Conservation (phyloP, 768 basidiomycete genomes). For the Cubamyces sp. region DNA sequence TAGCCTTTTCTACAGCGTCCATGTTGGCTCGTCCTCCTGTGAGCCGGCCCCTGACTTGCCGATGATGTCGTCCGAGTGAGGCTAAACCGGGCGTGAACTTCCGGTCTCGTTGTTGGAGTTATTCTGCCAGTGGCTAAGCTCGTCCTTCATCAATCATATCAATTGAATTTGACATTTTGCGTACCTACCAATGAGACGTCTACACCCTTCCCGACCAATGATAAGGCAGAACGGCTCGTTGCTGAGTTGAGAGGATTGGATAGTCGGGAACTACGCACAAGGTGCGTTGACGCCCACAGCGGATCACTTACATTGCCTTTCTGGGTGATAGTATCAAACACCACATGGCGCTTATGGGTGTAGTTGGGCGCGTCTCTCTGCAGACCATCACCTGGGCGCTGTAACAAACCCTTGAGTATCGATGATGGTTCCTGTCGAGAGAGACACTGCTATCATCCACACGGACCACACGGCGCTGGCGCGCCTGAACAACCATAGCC, state of each 20-base stretch:
- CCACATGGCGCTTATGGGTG: conserved; percentile 6
- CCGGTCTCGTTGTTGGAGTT: no score
- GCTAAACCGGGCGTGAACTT: no score
- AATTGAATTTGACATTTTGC: no score
- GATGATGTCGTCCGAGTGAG: no score
- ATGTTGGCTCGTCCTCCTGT: conserved; percentile 39
- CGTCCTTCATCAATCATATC: no score
- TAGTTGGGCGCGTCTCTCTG: neutral
- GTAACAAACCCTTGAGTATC: neutral
- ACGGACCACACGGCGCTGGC: no score
- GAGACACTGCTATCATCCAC: neutral
- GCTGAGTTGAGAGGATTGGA: neutral
- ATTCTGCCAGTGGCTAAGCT: no score
- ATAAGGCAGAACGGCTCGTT: neutral
- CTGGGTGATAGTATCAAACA: neutral
- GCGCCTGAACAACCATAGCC: neutral
- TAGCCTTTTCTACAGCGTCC: conserved; percentile 85
- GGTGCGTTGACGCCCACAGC: neutral
- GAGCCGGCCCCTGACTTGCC: no score
- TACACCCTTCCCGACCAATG: neutral
- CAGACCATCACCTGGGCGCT: conserved; percentile 8
- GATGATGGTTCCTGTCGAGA: conserved; percentile 18
- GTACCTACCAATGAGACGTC: neutral
- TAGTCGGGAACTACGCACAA: neutral
- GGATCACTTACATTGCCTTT: conserved; percentile 10